Base-by-base conservation (phyloP, 495 filamentous ascomycete species). In the Xylona heveae region DNA sequence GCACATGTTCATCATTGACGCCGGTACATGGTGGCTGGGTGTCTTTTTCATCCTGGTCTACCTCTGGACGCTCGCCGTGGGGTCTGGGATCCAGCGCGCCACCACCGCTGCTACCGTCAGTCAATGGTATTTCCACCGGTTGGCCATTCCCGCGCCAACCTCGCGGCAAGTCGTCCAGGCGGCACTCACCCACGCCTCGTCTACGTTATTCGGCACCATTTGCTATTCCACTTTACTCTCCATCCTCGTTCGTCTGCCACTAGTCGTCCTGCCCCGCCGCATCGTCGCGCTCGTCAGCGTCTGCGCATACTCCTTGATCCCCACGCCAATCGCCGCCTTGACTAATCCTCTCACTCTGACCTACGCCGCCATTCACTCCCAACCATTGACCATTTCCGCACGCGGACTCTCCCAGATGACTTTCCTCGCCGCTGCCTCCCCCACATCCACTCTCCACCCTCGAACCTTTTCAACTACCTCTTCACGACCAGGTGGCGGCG, bases 61-160 rank as follows among this genome's bases (percentile, higher is more conserved):
- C 44, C 61, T 95, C 37, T 97, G 88, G 88, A 91, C 83, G 1
- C 59, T 94, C 13, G 76, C 76, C 13, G 66, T 95, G 33, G 64
- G 83, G 43, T 67, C 75, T 19, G 82, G 82, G 19, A 64, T 95
- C 14, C 85, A 95, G 45, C 74, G 88, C 35, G 66, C 80, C 24
- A 83, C 83, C 13, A 92, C 88, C 10, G 83, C 84, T 27, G 90
- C 90, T 30, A 91, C 85, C 7, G 88, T 95, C 22, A 84, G 76
- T 13, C 90, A 97, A 49, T 97, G 88, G 88, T 97, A 97, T 49
- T 97, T 95, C 52, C 85, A 95, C 52, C 78, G 88, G 32, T 72
- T 91, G 34, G 66, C 70, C 15, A 68, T 71, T 22, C 82, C 88
- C 7, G 62, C 75, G 13, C 34, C 34, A 4, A 28, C 79, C 6